Evolutionary conservation across 805 yeast genomes (phyloP), one percentile per base, ranked within the genome.

Genomic region (Ogataea allantospora): DNA sequence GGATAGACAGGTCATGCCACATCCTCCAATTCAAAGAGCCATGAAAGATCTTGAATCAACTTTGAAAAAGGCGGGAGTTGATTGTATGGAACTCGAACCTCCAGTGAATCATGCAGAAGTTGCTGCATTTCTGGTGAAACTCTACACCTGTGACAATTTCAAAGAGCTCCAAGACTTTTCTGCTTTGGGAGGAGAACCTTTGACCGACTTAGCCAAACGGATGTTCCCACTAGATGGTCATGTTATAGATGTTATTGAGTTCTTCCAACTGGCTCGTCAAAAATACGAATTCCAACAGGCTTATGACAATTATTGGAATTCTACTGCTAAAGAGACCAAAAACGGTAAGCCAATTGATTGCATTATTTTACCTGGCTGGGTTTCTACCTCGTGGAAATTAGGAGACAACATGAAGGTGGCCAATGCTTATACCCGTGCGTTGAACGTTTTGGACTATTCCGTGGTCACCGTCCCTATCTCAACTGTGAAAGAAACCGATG

Each of bases 11-110:
- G 66, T 71, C 10, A 60, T 65, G 41, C 82, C 83, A 9, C 73
- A 73, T 20, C 83, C 83, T 1, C 81, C 83, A 7, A 66, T 78
- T 12, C 47, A 57, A 5, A 63, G 81, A 43, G 77, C 70, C 8
- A 26, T 77, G 26, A 51, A 64, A 19, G 49, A 54, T 13, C 48
- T 63, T 5, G 44, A 51, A 17, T 51, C 42, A 1, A 35, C 35
- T 5, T 42, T 69, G 17, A 42, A 37, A 12, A 57, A 48, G 11
- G 58, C 58, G 5, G 78, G 78, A 10, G 70, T 67, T 41, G 67
- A 62, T 25, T 63, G 67, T 7, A 50, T 71, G 21, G 72, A 68
- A 19, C 62, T 72, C 63, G 62, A 58, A 18, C 57, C 57, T 0
- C 59, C 56, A 1, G 44, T 54, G 12, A 36, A 36, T n/a, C 67